These are phyloP conservation scores for Quercus wislizeni DNA, from an alignment of 306 rosid genomes.

Conservation along the genomic window DNA sequence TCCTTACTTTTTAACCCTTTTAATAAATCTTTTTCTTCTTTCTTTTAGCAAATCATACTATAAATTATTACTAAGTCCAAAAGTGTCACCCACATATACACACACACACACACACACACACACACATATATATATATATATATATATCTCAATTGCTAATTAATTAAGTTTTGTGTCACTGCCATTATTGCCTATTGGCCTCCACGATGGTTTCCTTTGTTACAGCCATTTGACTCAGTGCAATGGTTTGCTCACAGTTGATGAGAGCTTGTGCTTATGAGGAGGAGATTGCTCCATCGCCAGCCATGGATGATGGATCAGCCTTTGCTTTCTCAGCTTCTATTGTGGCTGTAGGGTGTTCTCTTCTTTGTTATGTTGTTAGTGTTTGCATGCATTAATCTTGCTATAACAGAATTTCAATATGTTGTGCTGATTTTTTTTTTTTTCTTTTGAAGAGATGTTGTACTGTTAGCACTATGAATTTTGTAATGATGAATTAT, in stretches of 20 bases:
- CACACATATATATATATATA: too few species aligned
- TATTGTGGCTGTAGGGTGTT: background rate
- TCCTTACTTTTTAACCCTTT: background rate
- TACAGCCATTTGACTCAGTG: background rate
- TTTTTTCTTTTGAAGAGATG: too few species aligned
- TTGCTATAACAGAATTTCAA: background rate
- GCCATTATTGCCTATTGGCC: too few species aligned
- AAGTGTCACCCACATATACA: background rate
- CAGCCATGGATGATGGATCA: background rate
- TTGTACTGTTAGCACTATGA: background rate
- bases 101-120: too few species aligned
- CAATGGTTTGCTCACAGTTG: background rate
- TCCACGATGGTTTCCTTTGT: background rate
- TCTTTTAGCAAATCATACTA: background rate
- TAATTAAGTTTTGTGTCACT: background rate
- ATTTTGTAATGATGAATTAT: background rate
- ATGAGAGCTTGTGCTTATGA: background rate
- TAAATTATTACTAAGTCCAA: background rate
- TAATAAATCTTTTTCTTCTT: background rate
- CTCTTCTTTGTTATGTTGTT: background rate
- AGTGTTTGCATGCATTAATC: background rate
- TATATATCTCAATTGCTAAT: background rate
- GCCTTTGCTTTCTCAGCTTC: background rate
- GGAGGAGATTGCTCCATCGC: background rate
- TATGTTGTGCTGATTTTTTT: background rate